Conservation (phyloP, 768 basidiomycete genomes). For the Pulveroboletus frians region DNA sequence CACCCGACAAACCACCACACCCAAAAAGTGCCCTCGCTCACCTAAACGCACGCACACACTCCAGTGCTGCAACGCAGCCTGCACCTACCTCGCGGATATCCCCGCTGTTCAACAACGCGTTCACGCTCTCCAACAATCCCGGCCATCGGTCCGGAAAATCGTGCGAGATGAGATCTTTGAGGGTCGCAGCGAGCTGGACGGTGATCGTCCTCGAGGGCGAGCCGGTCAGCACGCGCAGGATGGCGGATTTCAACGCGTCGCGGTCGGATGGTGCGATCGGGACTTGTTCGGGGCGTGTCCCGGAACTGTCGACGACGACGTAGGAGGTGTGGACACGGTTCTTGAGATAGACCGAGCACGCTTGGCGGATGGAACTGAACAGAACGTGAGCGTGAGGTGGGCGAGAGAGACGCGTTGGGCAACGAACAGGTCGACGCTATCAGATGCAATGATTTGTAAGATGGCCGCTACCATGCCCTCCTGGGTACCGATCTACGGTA, state of each 20-base stretch:
- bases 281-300: constrained; percentile 52
- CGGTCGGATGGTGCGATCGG: constrained; percentile 67
- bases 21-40: constrained; percentile 2
- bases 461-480: constrained; percentile 82
- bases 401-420: constrained; percentile 31
- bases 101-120: constrained; percentile 54
- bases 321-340: constrained; percentile 77
- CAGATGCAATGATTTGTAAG: constrained; percentile 78
- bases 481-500: constrained; percentile 62
- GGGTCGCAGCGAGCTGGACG: constrained; percentile 66
- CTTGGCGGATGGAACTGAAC: constrained; percentile 71
- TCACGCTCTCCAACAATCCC: constrained; percentile 59
- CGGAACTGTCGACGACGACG: constrained; percentile 39
- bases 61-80: constrained; percentile 72
- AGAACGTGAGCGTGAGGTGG: background rate
- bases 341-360: constrained; percentile 85
- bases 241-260: constrained; percentile 59
- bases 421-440: constrained; percentile 71
- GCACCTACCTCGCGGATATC: constrained; percentile 74
- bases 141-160: constrained; percentile 83
- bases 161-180: constrained; percentile 67
- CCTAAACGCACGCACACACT: constrained; percentile 61
- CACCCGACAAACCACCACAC: too few relatives aligned
- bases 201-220: constrained; percentile 65
- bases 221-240: constrained; percentile 65